Evolutionary conservation across 805 yeast species (phyloP), one percentile per base, ranked within the genome.

Genomic region (Priceomyces castillae): DNA sequence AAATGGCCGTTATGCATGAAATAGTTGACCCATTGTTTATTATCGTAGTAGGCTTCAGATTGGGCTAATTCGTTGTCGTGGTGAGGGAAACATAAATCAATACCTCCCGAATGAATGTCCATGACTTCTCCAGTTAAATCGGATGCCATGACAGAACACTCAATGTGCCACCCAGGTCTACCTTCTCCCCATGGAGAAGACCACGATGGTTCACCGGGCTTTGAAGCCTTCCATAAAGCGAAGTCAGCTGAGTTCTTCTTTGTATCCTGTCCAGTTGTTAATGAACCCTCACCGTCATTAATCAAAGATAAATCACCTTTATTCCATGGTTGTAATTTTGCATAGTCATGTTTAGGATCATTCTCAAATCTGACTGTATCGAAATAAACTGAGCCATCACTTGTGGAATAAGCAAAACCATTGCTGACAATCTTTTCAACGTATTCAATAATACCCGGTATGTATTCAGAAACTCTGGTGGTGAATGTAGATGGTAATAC

Each of bases 91-190:
- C 98, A 97, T 58, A 94, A 77, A 69, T 94, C 99, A 42, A 94
- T 81, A 51, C 99, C 99, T 46, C 99, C 99, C 14, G 96, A 83
- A 62, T 94, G 99, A 52, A 94, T 88, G 65, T 94, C 99, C 77
- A 94, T 86, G 46, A 76, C 74, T 16, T 78, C 66, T 3, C 98
- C 98, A 30, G 86, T 76, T 37, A 90, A 77, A 53, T 90, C 95
- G 41, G 90, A 78, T 1, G 98, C 98, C 99, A 94, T 94, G 16
- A 94, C 99, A 7, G 97, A 90, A 76, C 99, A 94, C 69, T 94
- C 99, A 63, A 94, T 94, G 64, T 94, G 99, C 99, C 99, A 94
- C 3, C 99, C 99, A 11, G 99, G 99, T 64, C 99, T 84, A 41
- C 99, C 99, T 46, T 74, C 74, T 19, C 99, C 99, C 98, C 98